Conservation (phyloP, 208 protist species). For the Lotmaria passim region DNA sequence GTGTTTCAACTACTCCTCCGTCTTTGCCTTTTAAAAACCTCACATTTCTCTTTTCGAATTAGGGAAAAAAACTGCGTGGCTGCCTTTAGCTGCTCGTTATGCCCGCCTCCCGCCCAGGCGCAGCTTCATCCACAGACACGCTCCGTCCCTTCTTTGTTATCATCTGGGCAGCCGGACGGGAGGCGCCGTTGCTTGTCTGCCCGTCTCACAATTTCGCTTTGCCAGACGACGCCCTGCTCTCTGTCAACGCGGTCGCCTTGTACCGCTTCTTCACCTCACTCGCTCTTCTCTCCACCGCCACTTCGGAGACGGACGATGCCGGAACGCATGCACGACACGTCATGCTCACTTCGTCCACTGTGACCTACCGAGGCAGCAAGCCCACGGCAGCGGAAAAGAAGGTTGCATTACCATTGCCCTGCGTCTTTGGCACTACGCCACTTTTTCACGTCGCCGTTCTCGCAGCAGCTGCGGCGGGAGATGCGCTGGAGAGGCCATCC, state of each 20-base stretch:
- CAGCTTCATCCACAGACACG: neutral
- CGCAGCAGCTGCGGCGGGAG: neutral
- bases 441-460: constrained; percentile 3
- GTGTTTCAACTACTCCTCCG: too few species aligned
- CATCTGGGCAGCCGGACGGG: constrained; percentile 18
- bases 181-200: constrained; percentile 16
- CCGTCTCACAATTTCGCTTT: neutral
- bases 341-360: neutral
- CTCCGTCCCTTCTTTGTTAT: constrained; percentile 13
- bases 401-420: neutral
- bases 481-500: neutral
- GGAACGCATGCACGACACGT: neutral
- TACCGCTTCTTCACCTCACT: constrained; percentile 21
- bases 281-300: constrained; percentile 6
- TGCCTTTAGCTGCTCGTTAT: too few species aligned
- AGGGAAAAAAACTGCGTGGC: too few species aligned
- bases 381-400: neutral
- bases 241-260: constrained; percentile 9
- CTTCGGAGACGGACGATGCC: neutral
- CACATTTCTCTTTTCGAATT: too few species aligned
- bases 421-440: constrained; percentile 2
- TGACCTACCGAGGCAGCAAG: too few species aligned
- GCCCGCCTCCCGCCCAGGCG: neutral
- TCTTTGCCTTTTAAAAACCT: too few species aligned
- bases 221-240: neutral